Evolutionary conservation across 768 basidiomycete species (phyloP).

Genomic region (Kwoniella heveanensis): DNA sequence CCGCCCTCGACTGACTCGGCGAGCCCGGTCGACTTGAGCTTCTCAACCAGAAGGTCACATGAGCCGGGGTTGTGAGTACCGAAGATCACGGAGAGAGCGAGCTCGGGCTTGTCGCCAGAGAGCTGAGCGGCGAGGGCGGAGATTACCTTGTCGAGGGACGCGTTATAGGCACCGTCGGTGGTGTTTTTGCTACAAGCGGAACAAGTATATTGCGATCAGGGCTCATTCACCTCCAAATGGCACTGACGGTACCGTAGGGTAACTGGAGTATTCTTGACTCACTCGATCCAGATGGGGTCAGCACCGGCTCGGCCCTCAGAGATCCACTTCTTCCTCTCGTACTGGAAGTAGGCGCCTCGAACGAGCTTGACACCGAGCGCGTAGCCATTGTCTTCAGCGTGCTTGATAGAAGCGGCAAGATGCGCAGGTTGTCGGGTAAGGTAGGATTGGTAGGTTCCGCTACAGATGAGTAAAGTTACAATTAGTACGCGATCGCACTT

Average conservation of each 20-base stretch:
- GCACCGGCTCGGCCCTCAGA: slow-evolving; percentile 46
- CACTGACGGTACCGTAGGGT: too few species aligned
- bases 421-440: slow-evolving; percentile 73
- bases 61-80: slow-evolving; percentile 84
- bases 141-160: slow-evolving; percentile 65
- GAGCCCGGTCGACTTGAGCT: slow-evolving; percentile 65
- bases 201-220: too few species aligned
- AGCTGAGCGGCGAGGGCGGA: slow-evolving; percentile 61
- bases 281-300: slow-evolving; percentile 54
- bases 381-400: slow-evolving; percentile 69
- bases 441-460: slow-evolving; percentile 88
- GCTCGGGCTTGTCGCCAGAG: slow-evolving; percentile 28
- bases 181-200: slow-evolving; percentile 46
- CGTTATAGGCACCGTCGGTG: slow-evolving; percentile 74
- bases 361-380: slow-evolving; percentile 88
- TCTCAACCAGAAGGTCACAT: slow-evolving; percentile 65
- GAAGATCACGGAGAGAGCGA: slow-evolving; percentile 70
- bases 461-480: slow-evolving; percentile 45
- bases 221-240: too few species aligned
- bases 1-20: slow-evolving; percentile 56
- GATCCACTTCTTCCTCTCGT: slow-evolving; percentile 61
- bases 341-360: slow-evolving; percentile 84
- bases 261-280: too few species aligned
- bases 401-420: slow-evolving; percentile 66
- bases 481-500: too few species aligned